Base-by-base conservation (phyloP, 345 rosid genomes). In the Lenwebbia sp. region DNA sequence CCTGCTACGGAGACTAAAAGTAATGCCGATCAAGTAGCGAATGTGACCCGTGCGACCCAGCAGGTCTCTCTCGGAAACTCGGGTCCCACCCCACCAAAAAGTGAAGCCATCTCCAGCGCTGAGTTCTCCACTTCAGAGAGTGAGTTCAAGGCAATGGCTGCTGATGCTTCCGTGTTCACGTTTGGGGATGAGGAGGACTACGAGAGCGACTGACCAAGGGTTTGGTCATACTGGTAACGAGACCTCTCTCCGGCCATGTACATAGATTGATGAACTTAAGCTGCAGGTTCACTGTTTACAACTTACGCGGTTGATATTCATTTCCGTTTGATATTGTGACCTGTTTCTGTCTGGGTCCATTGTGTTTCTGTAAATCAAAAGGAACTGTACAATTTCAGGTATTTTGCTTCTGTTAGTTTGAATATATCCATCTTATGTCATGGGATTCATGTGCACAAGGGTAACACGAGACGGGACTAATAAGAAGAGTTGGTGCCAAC, bases 111-210 rank as follows among this genome's bases (percentile, higher is more conserved):
- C 47, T 5, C 81, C 81, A 70, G 47, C 4, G 0, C 81, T 6
- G 26, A 33, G 47, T 70, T 70, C 26, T 70, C 47, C 81, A 70
- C 47, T 37, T 70, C 81, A 37, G 81, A 70, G 47, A 97, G 93
- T 82, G 92, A 95, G 86, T 92, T 97, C 85, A 96, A 95, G 85
- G 94, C 94, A 74, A 94, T 96, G 75, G 98, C 99, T 33, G 99
- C 99, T 41, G 99, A 95, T 83, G 96, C 98, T 25, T 97, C 96
- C 1, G 98, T 97, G 60, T 97, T 96, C 89, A 90, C 92, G 33
- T 95, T 96, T 56, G 99, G 98, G 74, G 98, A 96, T 47, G 98
- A 95, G 6, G 98, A 96, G 74, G 97, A 96, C 86, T 94, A 89
- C 28, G 96, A 93, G 89, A 96, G 98, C 47, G 98, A 95, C 25